Base-by-base conservation (phyloP, 371 early-diverging fungal species). In the Apophysomyces variabilis region DNA sequence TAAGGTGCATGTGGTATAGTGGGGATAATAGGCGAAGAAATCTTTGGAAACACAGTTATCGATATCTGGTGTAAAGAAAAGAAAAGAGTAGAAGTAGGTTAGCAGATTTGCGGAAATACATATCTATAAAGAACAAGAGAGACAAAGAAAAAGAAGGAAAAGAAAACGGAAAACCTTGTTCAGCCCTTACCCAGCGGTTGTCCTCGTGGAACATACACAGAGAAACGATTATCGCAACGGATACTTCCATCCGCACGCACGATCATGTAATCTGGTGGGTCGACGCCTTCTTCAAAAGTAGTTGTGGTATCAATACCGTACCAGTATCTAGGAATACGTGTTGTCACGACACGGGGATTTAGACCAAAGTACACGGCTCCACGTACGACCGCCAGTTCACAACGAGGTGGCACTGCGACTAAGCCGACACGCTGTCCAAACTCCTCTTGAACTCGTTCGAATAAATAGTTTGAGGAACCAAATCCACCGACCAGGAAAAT, bases 401-500 rank as follows among this genome's bases (percentile, higher is more conserved):
- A 78, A 61, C 78, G 71, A 35, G 83, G 83, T 11, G 83, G 83
- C 36, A 83, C 80, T 6, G 78, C 83, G 0, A 83, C 78, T 16
- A 76, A 66, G 16, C 80, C 80, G 18, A 83, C 75, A 21, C 77
- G 69, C 3, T 71, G 58, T 11, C 67, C 65, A 64, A 79, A 78
- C 7, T 78, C 70, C 35, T 69, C 58, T 43, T 75, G 76, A 8
- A 87, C 69, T 35, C 75, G 79, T 35, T 85, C 82, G 57, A 80
- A 78, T 50, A 87, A 60, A 65, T 84, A 85, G 62, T 80, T 82
- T 63, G 85, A 85, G 26, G 84, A 82, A 11, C 87, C 87, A 65
- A 87, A 87, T 38, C 87, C 87, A 62, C 87, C 87, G 4, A 87
- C 87, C 61, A 87, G 68, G 58, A 87, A 87, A 8, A 87, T 62